Conservation (phyloP, 1,284 basidiomycete genomes). For the Hypsizygus ulmarius region DNA sequence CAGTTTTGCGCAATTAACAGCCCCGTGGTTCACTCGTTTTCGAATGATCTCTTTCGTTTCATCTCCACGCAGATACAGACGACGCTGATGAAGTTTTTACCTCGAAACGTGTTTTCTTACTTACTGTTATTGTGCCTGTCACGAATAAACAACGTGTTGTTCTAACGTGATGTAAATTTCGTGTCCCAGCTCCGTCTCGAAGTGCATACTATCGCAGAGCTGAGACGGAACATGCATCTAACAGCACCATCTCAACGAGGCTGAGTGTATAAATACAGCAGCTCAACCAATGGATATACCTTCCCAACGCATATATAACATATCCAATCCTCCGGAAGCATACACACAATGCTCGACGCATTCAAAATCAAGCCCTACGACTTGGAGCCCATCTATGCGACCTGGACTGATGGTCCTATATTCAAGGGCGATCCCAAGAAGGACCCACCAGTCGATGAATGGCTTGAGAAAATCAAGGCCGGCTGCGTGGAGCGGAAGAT, state of each 20-base stretch:
- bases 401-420: constrained; percentile 61
- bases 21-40: no score
- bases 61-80: background rate
- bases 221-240: constrained; percentile 3
- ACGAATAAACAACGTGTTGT: constrained; percentile 13
- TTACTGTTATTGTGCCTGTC: constrained; percentile 4
- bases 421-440: constrained; percentile 67
- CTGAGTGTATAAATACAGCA: constrained; percentile 11
- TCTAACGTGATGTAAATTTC: constrained; percentile 4
- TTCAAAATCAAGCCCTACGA: constrained; percentile 76
- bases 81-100: constrained; percentile 3
- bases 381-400: constrained; percentile 58
- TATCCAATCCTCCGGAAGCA: background rate
- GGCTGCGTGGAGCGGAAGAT: constrained; percentile 66
- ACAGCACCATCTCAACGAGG: constrained; percentile 18
- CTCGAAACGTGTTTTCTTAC: constrained; percentile 13
- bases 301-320: background rate
- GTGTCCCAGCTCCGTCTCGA: constrained; percentile 1
- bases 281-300: background rate
- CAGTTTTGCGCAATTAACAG: no score
- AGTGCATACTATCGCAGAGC: constrained; percentile 3
- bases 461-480: constrained; percentile 64
- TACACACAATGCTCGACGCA: constrained; percentile 53
- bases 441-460: constrained; percentile 63
- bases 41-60: background rate